Evolutionary conservation across 2,329 filamentous ascomycete genomes (phyloP), one percentile per base, ranked within the genome.

Genomic region (Cucurbitaria berberidis): DNA sequence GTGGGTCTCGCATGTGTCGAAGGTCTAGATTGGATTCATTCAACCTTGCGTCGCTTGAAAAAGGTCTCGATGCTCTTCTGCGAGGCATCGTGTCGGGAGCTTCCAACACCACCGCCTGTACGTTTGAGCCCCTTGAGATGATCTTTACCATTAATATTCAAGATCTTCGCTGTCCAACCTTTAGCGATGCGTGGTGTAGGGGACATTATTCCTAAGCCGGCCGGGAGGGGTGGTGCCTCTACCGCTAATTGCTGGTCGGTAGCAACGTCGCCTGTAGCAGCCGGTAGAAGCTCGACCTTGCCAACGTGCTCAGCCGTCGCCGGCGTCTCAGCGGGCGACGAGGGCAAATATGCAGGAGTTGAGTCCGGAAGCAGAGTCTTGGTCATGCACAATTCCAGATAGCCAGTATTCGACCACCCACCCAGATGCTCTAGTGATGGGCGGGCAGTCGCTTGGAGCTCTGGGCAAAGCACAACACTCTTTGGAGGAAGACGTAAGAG

Each of bases 71-170:
- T 83, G 16, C 84, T 91, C 67, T 83, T 87, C 73, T 96, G 93
- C 41, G 82, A 86, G 10, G 84, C 81, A 70, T 97, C 92, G 69
- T 90, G 87, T 50, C 83, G 82, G 34, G 89, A 82, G 64, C 89
- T 95, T 48, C 91, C 91, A 51, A 96, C 89, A 3, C 92, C 92
- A 26, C 91, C 90, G 21, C 88, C 81, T 8, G 91, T 93, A 74
- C 91, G 89, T 72, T 88, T 93, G 52, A 96, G 78, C 24, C 87
- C 86, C 39, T 79, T 76, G 2, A 96, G 82, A 74, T 97, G 93
- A 3, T 85, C 82, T 54, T 84, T 82, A 56, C 83, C 84, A 69
- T 96, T 93, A 58, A 91, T 81, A 5, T 78, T 78, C 40, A 84
- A 73, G 24, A 96, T 80, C 7, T 78, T 72, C 16, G 81, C 78